Evolutionary conservation across 1,284 basidiomycete species (phyloP).

Genomic region (Lentinula novae-zelandiae): DNA sequence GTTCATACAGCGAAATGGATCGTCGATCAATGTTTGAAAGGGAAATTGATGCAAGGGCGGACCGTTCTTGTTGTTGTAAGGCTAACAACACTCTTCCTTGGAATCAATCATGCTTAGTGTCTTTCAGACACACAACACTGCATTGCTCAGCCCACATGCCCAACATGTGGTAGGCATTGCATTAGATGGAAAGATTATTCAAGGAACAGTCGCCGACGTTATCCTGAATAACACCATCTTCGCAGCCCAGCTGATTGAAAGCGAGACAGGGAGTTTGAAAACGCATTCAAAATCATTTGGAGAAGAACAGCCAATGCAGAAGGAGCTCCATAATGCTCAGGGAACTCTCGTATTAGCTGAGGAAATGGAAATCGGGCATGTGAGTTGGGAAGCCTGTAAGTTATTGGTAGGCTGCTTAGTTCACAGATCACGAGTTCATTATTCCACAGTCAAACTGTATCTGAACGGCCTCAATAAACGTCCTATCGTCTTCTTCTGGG

Average conservation of each 20-base stretch:
- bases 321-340: constrained; percentile 6
- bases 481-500: constrained; percentile 18
- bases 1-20: constrained; percentile 74
- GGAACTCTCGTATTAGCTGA: constrained; percentile 56
- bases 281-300: constrained; percentile 31
- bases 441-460: constrained; percentile 27
- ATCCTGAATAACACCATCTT: constrained; percentile 32
- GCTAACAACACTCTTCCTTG: background rate
- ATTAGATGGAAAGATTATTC: constrained; percentile 39
- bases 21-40: constrained; percentile 71
- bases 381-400: constrained; percentile 41
- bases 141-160: constrained; percentile 52
- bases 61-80: constrained; percentile 71
- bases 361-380: constrained; percentile 54
- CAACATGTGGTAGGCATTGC: constrained; percentile 59
- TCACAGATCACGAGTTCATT: background rate
- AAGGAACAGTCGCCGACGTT: constrained; percentile 34
- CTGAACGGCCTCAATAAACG: constrained; percentile 20
- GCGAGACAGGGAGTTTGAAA: constrained; percentile 27
- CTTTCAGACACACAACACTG: constrained; percentile 59
- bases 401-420: constrained; percentile 15
- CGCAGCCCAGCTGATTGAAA: constrained; percentile 22
- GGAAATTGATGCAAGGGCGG: constrained; percentile 62
- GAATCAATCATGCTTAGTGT: background rate
- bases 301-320: constrained; percentile 19